Base-by-base conservation (phyloP, 2,329 filamentous ascomycete species). In the Lecanoromycetidae sp. region DNA sequence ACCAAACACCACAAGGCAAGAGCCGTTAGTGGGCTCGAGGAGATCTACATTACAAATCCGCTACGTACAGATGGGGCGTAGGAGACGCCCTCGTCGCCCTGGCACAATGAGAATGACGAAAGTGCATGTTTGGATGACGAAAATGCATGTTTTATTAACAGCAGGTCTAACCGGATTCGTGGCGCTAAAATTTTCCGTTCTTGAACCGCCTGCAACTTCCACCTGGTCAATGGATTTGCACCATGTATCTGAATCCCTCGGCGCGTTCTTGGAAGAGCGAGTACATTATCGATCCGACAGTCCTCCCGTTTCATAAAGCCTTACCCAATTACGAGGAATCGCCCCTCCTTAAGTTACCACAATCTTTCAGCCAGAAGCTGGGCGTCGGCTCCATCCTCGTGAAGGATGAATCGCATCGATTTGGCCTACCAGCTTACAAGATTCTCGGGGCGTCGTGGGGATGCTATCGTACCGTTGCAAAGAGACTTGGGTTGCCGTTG, bases 391-490 rank as follows among this genome's bases (percentile, higher is more conserved):
- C 70, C 4, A 67, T 88, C 3, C 70, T 79, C 30, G 57, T 87
- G 53, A 90, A 90, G 58, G 77, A 87, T 56, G 84, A 90, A 60
- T 78, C 75, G 23, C 68, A 64, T 44, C 74, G 84, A 4, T 76
- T 86, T 30, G 79, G 79, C 0, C 68, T 88, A 1, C 81, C 82
- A 0, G 74, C 83, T 0, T 90, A 88, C 69, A 91, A 91, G 62
- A 84, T 88, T 36, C 72, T 88, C 0, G 85, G 84, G 17, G 84
- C 84, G 1, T 84, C 80, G 0, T 90, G 82, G 82, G 82, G 76
- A 0, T 71, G 75, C 3, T 80, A 77, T 55, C 71, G 74, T 5
- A 75, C 79, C 12, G 57, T 85, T 5, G 58, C 66, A 0, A 57
- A 63, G 1, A 60, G 64, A 6, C 61, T 79, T 0, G 60, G 58